phyloP scores from a whole-genome alignment of 495 filamentous ascomycete genomes.

The Neurospora sublineolata region DNA sequence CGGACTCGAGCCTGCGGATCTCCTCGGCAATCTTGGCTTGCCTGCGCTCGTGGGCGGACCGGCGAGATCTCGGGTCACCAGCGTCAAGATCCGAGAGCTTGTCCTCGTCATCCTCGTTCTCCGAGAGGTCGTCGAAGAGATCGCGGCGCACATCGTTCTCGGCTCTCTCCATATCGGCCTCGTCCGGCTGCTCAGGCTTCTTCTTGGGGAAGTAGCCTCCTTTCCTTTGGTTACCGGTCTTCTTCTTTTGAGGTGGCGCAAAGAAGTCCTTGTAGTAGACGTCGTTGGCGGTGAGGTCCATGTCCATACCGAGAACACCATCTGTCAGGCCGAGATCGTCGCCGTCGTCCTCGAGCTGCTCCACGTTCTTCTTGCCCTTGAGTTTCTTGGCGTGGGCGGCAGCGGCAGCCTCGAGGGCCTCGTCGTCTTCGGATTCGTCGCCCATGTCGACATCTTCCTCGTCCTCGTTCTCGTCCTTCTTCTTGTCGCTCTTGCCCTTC shows the following conservation, averaged over 20 bases:
- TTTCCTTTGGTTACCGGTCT: slow-evolving; percentile 13
- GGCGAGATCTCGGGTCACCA: slow-evolving; percentile 42
- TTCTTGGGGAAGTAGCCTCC: slow-evolving; percentile 12
- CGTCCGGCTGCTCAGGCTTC: slow-evolving; percentile 28
- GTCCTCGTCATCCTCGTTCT: slow-evolving; percentile 43
- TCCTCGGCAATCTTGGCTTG: slow-evolving; percentile 77
- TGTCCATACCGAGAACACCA: slow-evolving; percentile 35
- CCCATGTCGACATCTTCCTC: slow-evolving; percentile 19
- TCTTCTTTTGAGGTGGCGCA: slow-evolving; percentile 62
- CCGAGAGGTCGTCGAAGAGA: slow-evolving; percentile 73
- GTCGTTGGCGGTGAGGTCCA: slow-evolving; percentile 65
- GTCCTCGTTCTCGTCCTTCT: slow-evolving; percentile 7
- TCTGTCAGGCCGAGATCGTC: slow-evolving; percentile 46
- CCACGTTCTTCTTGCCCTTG: slow-evolving; percentile 8
- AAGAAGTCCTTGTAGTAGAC: slow-evolving; percentile 87
- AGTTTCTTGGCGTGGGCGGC: not conserved
- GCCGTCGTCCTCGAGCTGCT: slow-evolving; percentile 33
- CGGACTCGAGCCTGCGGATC: slow-evolving; percentile 80
- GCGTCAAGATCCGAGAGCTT: slow-evolving; percentile 44
- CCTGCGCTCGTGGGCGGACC: slow-evolving; percentile 74
- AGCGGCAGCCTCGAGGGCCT: slow-evolving; percentile 1
- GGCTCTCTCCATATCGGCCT: slow-evolving; percentile 66
- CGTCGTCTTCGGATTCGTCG: slow-evolving; percentile 38
- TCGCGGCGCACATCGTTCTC: slow-evolving; percentile 85
- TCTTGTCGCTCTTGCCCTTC: slow-evolving; percentile 4